Evolutionary conservation across 225 moss, liverwort and hornwort genomes (phyloP), one percentile per base, ranked within the genome.

Genomic region (Rhytidiadelphus loreus): DNA sequence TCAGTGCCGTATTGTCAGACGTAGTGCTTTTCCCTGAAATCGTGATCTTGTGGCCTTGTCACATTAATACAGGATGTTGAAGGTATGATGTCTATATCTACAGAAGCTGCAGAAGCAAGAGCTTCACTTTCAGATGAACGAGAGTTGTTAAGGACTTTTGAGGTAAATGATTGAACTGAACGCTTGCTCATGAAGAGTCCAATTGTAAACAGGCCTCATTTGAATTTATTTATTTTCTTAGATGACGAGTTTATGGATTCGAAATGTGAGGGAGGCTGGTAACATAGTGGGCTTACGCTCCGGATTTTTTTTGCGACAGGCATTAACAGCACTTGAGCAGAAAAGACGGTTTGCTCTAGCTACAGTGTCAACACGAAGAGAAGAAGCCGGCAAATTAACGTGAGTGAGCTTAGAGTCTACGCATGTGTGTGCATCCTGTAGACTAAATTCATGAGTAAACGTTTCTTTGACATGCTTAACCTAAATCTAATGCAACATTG

Each of bases 61-160:
- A 68, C 33, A 53, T 86, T 81, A 55, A 86, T 91, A 58, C 95
- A 99, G 96, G 99, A 99, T 93, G 96, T 97, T 61, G 96, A 99
- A 91, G 99, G 99, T 90, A 99, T 99, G 99, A 99, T 99, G 99
- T 99, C 97, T 85, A 99, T 99, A 88, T 97, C 97, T 85, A 96
- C 96, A 80, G 99, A 99, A 93, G 99, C 97, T 83, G 95, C 96
- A 86, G 99, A 96, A 94, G 99, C 99, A 88, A 93, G 96, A 87
- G 94, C 95, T 62, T 97, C 97, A 75, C 94, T 99, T 79, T 95
- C 93, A 88, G 97, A 99, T 93, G 99, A 99, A 82, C 91, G 96
- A 86, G 99, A 99, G 89, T 79, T 99, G 69, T 93, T 99, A 85
- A 94, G 96, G 71, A 99, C 97, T 68, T 99, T 99, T 91, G 99